Evolutionary conservation across 352 stramenopile species (phyloP), one percentile per base, ranked within the genome.

Genomic region (Phytophthora megakarya): DNA sequence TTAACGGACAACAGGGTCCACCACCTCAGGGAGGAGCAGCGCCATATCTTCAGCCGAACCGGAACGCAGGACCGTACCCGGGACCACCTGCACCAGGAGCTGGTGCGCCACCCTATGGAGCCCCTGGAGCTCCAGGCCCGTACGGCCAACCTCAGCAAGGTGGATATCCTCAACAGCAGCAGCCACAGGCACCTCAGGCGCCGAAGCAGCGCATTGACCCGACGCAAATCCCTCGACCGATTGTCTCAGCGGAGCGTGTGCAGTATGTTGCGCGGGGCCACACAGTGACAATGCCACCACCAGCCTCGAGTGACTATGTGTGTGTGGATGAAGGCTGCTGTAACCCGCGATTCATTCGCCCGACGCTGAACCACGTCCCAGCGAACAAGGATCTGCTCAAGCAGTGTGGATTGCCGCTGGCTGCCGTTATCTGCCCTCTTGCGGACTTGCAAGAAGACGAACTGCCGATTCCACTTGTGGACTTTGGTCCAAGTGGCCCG

Each of bases 291-390:
- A 92, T 93, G 83, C 86, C 86, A 0, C 86, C 86, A 0, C 43
- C 85, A 2, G 86, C 86, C 0, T 92, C 81, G 3, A 93, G 83
- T 33, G 81, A 92, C 66, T 95, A 90, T 67, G 72, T 90, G 45
- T 93, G 84, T 51, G 71, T 93, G 1, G 86, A 95, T 50, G 86
- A 95, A 72, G 89, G 89, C 42, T 95, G 84, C 54, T 92, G 83
- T 55, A 95, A 92, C 67, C 89, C 89, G n/a, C 85, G 87, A 8
- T 97, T 95, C 53, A 96, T 97, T 53, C 89, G 89, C 7, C 87
- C 86, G 49, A 95, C 89, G 28, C 70, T 97, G 18, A 93, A 95
- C 56, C 88, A 94, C 26, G 83, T 96, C 23, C 89, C 89, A 3
- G 64, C 61, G 18, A 90, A 70, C 7, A 90, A 86, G 51, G 85